These are phyloP conservation scores for Leccinum obscurum DNA, from an alignment of 768 basidiomycete species.

Conservation along the genomic window DNA sequence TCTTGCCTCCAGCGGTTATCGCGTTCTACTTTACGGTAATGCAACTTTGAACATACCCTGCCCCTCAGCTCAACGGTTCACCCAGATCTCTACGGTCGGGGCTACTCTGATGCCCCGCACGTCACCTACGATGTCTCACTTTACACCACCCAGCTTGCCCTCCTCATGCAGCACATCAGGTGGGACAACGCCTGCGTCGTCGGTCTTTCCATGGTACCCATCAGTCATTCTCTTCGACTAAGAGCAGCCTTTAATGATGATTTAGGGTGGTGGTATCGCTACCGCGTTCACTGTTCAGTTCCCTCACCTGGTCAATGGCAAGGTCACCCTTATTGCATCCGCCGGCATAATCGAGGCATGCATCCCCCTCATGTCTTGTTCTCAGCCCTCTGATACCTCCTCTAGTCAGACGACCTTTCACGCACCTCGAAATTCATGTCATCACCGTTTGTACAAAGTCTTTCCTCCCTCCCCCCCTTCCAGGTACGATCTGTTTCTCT, in stretches of 20 bases:
- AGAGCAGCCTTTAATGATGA: neutral
- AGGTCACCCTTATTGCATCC: conserved; percentile 65
- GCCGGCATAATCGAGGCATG: conserved; percentile 68
- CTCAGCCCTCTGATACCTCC: conserved; percentile 1
- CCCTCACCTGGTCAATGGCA: conserved; percentile 66
- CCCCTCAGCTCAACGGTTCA: conserved; percentile 3
- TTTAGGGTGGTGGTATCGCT: conserved; percentile 71
- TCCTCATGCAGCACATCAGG: conserved; percentile 74
- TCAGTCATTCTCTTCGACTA: neutral
- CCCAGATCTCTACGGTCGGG: conserved; percentile 77
- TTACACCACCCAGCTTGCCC: conserved; percentile 76
- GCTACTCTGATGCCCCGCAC: conserved; percentile 80
- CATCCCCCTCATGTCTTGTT: neutral
- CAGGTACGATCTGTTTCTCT: conserved; percentile 43
- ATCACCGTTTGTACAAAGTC: conserved; percentile 66
- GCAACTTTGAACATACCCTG: neutral
- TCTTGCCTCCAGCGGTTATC: conserved; percentile 63
- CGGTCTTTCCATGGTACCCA: conserved; percentile 72
- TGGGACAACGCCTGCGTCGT: conserved; percentile 68
- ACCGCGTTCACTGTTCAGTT: conserved; percentile 70
- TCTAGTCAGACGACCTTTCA: conserved; percentile 62
- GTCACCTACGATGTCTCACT: conserved; percentile 64
- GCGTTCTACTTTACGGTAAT: conserved; percentile 74
- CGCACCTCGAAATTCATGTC: conserved; percentile 79
- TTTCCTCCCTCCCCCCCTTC: conserved; percentile 62